Evolutionary conservation across 805 yeast genomes (phyloP), one percentile per base, ranked within the genome.

Genomic region (Jamesozyma lodderae): DNA sequence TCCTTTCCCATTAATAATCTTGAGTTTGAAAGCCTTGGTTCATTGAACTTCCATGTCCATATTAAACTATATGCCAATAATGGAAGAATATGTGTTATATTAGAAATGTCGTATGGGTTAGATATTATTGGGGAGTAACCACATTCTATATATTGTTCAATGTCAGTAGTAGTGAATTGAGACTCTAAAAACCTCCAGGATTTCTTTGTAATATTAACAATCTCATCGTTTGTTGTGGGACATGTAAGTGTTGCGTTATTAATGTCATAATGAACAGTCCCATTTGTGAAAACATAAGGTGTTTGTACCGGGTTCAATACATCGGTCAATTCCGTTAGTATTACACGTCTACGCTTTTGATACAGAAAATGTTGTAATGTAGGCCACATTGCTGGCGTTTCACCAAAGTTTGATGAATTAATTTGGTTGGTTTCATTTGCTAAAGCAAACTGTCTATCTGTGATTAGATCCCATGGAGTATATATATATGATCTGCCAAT

Each of bases 11-110:
- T 33, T 20, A 45, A 37, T 14, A 45, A 25, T 22, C 18, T 31
- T 1, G 41, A 35, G 13, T 37, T 35, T 10, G 45, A 36, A 9
- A 42, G 33, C 10, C 43, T 41, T 1, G 92, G 92, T 51, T 80
- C 73, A 8, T 60, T 56, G 0, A 67, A 52, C 0, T 68, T 72
- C 96, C 96, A 87, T 2, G 90, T 72, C 96, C 96, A 87, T 26
- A 72, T 40, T 11, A 53, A 41, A 0, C 70, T 59, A 13, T 51
- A 32, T 13, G 63, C 53, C 10, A 71, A 40, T 19, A 69, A 48
- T 0, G 47, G 36, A 0, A 63, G 52, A 7, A 70, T 54, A 13
- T 54, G 47, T 11, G 58, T 25, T 9, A 63, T 33, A 51, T 45
- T 38, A 15, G 28, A 31, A 3, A 22, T 32, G 30, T 33, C 34